Base-by-base conservation (phyloP, 345 rosid species). In the Populus ilicifolia region DNA sequence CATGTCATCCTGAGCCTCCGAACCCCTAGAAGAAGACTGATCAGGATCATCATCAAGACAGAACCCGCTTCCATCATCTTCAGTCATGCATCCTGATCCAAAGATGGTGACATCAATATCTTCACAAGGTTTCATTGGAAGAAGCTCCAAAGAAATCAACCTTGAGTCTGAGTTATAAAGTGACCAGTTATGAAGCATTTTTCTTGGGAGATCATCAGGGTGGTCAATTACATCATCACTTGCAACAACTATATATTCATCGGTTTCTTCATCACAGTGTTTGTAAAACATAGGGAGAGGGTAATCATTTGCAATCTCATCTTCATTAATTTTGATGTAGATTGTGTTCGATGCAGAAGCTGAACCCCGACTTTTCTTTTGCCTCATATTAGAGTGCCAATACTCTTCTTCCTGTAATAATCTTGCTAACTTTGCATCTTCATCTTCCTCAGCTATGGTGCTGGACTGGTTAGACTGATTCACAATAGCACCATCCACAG, bases 251-350 rank as follows among this genome's bases (percentile, higher is more conserved):
- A 90, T 44, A 59, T 81, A 86, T 79, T 94, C 98, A 77, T 93
- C 97, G 70, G 86, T 81, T 89, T 94, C 98, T 67, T 86, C 89
- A 33, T 54, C 44, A 59, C 83, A 81, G 64, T 72, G 83, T 80
- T 85, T 85, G 84, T 91, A 93, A 83, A 81, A 93, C 43, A 88
- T 86, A 29, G 98, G 98, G n/a, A 91, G 85, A 54, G 98, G 98
- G 75, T 94, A 94, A 77, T 94, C 98, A 75, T 83, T 81, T 11
- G 94, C 95, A 79, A 93, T 88, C 70, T 94, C 95, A 75, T 93
- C 95, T 77, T 94, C 98, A 75, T 90, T 86, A 73, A 93, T 93
- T 78, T 90, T 94, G 43, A 93, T 87, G 80, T 90, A 90, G 75
- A 80, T 72, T 18, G 82, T 85, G 69, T 84, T 89, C 11, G 92